Conservation (phyloP, 106 monocot genomes). For the Dactylorhiza incarnata region DNA sequence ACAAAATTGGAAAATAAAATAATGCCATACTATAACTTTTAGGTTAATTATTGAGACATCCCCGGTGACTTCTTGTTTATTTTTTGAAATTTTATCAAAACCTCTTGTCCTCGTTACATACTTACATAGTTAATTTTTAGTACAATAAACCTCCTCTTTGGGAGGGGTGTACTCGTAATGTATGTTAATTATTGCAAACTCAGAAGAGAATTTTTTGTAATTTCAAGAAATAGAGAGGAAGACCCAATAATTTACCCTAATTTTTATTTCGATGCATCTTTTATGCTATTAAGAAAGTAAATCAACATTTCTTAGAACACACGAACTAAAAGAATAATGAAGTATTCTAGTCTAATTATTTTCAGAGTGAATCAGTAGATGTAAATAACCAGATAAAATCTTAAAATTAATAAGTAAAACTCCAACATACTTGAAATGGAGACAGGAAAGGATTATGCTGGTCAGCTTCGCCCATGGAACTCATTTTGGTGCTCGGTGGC, state of each 20-base stretch:
- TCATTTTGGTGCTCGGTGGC: slow-evolving; percentile 33
- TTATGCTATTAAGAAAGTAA: not conserved
- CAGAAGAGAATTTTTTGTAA: too few species aligned
- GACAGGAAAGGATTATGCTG: slow-evolving; percentile 16
- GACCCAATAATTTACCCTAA: too few species aligned
- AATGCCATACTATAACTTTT: not conserved
- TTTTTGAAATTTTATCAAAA: too few species aligned
- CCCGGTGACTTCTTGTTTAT: too few species aligned
- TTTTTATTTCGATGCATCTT: not conserved
- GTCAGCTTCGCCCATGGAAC: slow-evolving; percentile 15
- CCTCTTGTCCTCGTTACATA: too few species aligned
- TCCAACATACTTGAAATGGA: slow-evolving; percentile 25
- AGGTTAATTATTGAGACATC: too few species aligned
- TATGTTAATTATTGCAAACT: too few species aligned
- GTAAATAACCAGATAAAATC: not conserved
- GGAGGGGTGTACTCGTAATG: too few species aligned
- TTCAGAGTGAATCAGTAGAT: not conserved
- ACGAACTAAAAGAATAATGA: not conserved
- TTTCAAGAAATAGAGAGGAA: too few species aligned
- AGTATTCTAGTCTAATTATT: not conserved
- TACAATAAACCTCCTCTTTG: too few species aligned
- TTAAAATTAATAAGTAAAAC: not conserved
- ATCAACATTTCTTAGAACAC: not conserved
- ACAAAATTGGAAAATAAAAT: not conserved
- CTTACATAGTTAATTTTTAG: too few species aligned